These are phyloP conservation scores for Lagenidium giganteum DNA, from an alignment of 352 stramenopile species.

Conservation along the genomic window DNA sequence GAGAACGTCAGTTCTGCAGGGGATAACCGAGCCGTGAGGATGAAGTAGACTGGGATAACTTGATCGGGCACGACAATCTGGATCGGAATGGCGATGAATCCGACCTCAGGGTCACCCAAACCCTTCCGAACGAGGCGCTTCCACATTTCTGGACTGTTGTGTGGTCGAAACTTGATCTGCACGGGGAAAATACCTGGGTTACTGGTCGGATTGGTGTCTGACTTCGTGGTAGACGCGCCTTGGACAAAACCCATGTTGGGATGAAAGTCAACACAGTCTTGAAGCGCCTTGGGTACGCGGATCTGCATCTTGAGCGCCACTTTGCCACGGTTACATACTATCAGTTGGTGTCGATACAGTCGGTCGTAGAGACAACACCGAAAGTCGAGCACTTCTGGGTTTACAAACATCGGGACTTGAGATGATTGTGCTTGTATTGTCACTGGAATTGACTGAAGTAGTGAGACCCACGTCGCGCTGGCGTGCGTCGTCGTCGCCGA, in stretches of 20 bases:
- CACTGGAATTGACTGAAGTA: slow-evolving; percentile 12
- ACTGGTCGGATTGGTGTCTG: not conserved
- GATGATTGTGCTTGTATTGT: slow-evolving; percentile 22
- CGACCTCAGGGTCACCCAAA: slow-evolving; percentile 6
- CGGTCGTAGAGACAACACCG: slow-evolving; percentile 83
- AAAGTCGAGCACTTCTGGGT: slow-evolving; percentile 49
- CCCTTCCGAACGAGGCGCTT: slow-evolving; percentile 11
- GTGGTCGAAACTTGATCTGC: slow-evolving; percentile 38
- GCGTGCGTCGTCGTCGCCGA: slow-evolving; percentile 2
- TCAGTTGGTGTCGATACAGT: slow-evolving; percentile 78
- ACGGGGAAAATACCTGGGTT: slow-evolving; percentile 30
- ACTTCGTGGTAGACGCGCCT: slow-evolving; percentile 6
- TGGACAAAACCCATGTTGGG: slow-evolving; percentile 88
- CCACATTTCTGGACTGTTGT: slow-evolving; percentile 14
- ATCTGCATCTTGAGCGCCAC: slow-evolving; percentile 82
- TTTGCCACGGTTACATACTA: slow-evolving; percentile 84
- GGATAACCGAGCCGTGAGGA: slow-evolving; percentile 34
- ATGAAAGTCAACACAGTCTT: slow-evolving; percentile 66
- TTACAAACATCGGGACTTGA: slow-evolving; percentile 41
- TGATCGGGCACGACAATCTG: slow-evolving; percentile 55
- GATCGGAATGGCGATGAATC: slow-evolving; percentile 24
- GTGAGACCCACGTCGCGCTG: slow-evolving; percentile 6
- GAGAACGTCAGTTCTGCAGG: slow-evolving; percentile 22
- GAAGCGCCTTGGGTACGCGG: slow-evolving; percentile 57
- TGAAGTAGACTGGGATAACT: slow-evolving; percentile 54